phyloP scores from a whole-genome alignment of 108 stramenopile genomes.

The Discostella pseudostelligera region DNA sequence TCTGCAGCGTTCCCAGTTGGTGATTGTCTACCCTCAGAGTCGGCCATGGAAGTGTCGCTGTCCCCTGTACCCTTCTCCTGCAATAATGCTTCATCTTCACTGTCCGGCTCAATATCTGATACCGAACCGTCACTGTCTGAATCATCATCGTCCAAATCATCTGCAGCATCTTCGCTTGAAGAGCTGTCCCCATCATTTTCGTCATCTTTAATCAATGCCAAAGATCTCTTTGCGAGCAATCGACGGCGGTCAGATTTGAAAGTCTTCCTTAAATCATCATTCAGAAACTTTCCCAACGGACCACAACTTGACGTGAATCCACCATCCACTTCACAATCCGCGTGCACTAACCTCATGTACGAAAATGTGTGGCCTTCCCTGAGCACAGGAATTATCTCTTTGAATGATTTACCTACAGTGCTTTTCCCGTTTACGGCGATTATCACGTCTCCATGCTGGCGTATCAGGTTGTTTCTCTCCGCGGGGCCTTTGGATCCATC shows the following conservation, averaged over 20 bases:
- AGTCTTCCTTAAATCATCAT: slow-evolving; percentile 59
- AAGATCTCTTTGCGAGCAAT: slow-evolving; percentile 55
- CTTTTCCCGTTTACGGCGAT: slow-evolving; percentile 82
- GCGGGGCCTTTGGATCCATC: slow-evolving; percentile 74
- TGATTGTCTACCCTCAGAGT: not conserved
- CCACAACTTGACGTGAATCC: slow-evolving; percentile 71
- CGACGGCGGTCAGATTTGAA: slow-evolving; percentile 71
- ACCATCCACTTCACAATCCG: slow-evolving; percentile 38
- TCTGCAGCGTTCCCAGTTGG: not conserved
- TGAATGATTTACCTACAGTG: slow-evolving; percentile 76
- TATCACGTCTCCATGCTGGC: slow-evolving; percentile 69
- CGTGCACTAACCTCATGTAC: slow-evolving; percentile 72
- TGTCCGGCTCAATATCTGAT: slow-evolving; percentile 72
- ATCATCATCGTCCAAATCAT: slow-evolving; percentile 72
- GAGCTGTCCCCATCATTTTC: slow-evolving; percentile 43
- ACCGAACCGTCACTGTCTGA: slow-evolving; percentile 56
- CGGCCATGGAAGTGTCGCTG: slow-evolving; percentile 15
- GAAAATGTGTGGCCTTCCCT: slow-evolving; percentile 66
- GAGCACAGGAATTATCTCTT: slow-evolving; percentile 72
- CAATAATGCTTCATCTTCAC: slow-evolving; percentile 75
- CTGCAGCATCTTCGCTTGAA: slow-evolving; percentile 39
- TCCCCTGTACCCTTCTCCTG: slow-evolving; percentile 22
- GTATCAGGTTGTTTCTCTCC: slow-evolving; percentile 64
- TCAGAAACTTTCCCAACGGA: slow-evolving; percentile 53
- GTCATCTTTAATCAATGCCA: slow-evolving; percentile 37